Percentiles rank a stretch among this genome's conserved stretches.
phyloP scores from a whole-genome alignment of 1,139 yeast species.

The Debaryomyces nepalensis region DNA sequence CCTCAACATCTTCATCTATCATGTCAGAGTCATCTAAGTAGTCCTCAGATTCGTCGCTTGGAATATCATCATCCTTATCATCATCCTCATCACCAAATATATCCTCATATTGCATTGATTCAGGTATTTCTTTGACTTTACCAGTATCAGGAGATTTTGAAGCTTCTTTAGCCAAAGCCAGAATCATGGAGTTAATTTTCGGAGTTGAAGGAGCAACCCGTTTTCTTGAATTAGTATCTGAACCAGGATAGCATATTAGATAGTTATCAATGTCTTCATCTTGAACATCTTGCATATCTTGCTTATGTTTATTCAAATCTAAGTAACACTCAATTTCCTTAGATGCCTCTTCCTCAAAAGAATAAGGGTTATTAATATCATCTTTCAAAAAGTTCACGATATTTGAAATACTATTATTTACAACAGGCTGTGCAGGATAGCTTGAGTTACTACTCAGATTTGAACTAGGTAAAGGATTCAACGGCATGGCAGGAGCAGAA shows the following conservation, averaged over 20 bases:
- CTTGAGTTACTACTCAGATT: slow-evolving; percentile 15
- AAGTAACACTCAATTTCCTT: slow-evolving; percentile 45
- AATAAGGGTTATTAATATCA: slow-evolving; percentile 64
- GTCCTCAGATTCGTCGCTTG: slow-evolving; percentile 21
- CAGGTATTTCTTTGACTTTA: slow-evolving; percentile 17
- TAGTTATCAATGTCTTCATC: slow-evolving; percentile 27
- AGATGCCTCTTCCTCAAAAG: slow-evolving; percentile 56
- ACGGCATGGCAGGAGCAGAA: slow-evolving; percentile 50
- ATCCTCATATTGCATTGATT: slow-evolving; percentile 21
- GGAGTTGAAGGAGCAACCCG: slow-evolving; percentile 2
- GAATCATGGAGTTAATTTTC: neutral
- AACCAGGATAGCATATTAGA: slow-evolving; percentile 39
- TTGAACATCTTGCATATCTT: slow-evolving; percentile 1
- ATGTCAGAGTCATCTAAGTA: slow-evolving; percentile 15
- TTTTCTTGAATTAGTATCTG: slow-evolving; percentile 20
- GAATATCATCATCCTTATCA: slow-evolving; percentile 16
- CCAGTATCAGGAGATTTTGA: slow-evolving; percentile 7
- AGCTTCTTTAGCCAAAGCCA: neutral
- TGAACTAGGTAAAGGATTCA: slow-evolving; percentile 18
- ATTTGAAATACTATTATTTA: slow-evolving; percentile 56
- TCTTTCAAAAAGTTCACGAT: slow-evolving; percentile 63
- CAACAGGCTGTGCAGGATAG: slow-evolving; percentile 16
- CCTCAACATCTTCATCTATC: slow-evolving; percentile 8
- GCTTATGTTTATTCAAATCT: slow-evolving; percentile 27
- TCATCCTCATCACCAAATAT: slow-evolving; percentile 10